Evolutionary conservation across 305 asterid genomes (phyloP), one percentile per base, ranked within the genome.

Genomic region (Fraxinus baroniana): DNA sequence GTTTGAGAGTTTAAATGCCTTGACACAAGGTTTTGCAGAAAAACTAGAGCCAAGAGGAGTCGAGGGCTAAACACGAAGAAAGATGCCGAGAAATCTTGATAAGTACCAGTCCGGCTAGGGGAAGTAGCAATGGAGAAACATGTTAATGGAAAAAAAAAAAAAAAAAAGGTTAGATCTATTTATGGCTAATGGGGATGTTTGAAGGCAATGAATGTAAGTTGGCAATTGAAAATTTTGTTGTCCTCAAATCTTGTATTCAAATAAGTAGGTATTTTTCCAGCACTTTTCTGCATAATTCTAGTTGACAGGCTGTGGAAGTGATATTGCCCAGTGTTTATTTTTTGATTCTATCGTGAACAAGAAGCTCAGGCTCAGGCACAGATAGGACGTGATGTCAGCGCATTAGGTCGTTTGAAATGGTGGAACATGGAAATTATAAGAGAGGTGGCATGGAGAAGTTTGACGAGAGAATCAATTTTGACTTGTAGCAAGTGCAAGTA

Each of bases 1-100:
- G 84, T 17, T 52, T 36, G 37, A 77, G 79, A 80, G 85, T 55
- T 18, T 74, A 79, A 79, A 26, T 5, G n/a, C 37, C 12, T n/a
- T 60, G 7, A 18, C 12, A 60, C 26, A 62, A 22, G 71, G 32
- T 62, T 62, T 62, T 20, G 30, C 13, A 32, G 71, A 49, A 62
- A 62, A 20, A 18, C 4, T 18, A 22, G 71, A 62, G 71, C 71
- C 15, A 8, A 20, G 30, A 18, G 1, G 68, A 57, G 68, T 18
- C 3, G 64, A 55, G 20, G 18, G 26, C 10, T 57, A n/a, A 57
- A 18, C 7, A 57, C 1, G 13, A 57, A 60, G 13, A 57, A 60
- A 60, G 28, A 6, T 13, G 71, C 30, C 13, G 32, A 62, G 71
- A 62, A 62, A 62, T 62, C 5, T 62, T 62, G 32, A 7, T 18